phyloP scores from a whole-genome alignment of 768 basidiomycete genomes.

The Kwoniella sp. region DNA sequence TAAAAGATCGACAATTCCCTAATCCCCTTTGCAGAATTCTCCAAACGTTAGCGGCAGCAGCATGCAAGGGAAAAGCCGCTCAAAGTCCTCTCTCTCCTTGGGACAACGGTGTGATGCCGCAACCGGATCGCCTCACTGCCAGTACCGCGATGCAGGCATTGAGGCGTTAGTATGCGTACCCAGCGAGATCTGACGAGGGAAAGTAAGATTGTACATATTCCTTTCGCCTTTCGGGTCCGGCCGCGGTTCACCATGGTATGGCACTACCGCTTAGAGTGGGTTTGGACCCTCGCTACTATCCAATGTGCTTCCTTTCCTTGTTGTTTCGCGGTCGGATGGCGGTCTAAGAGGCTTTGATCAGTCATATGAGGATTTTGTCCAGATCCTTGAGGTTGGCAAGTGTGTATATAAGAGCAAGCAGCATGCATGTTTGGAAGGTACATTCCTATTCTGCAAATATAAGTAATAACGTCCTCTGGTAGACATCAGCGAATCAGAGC shows the following conservation, averaged over 20 bases:
- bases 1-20: not conserved
- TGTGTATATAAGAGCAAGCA: not conserved
- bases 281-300: no score
- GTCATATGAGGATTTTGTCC: not conserved
- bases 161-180: not conserved
- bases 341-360: not conserved
- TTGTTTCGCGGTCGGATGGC: not conserved
- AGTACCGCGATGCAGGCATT: not conserved
- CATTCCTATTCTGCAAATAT: not conserved
- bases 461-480: not conserved
- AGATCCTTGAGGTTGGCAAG: not conserved
- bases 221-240: not conserved
- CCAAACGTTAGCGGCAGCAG: not conserved
- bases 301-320: not conserved
- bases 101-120: not conserved
- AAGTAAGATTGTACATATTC: no score
- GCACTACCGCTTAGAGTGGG: not conserved
- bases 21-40: not conserved
- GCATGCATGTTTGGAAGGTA: not conserved
- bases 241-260: conserved; percentile 1
- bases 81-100: not conserved
- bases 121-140: not conserved
- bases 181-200: not conserved
- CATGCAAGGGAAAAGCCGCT: not conserved
- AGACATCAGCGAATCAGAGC: not conserved